Evolutionary conservation across 495 filamentous ascomycete genomes (phyloP).

Genomic region (Durotheca rogersii): DNA sequence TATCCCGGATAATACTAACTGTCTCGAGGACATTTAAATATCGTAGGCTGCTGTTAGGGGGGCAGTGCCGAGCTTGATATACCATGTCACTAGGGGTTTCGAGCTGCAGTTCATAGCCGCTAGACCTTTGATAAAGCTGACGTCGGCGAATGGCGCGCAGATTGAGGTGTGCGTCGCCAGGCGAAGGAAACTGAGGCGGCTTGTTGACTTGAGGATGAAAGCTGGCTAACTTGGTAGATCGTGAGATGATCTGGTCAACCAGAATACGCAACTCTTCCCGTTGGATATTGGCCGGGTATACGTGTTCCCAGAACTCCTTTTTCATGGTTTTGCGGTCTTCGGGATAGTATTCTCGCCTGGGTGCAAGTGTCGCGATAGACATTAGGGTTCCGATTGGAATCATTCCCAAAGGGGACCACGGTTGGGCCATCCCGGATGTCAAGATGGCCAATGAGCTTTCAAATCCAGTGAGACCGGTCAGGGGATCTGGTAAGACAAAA

Average conservation of each 20-base stretch:
- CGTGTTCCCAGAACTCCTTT: constrained; percentile 45
- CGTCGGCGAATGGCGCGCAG: constrained; percentile 41
- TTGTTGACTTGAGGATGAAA: constrained; percentile 30
- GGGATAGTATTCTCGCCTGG: constrained; percentile 58
- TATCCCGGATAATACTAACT: constrained; percentile 30
- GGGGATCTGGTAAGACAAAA: constrained; percentile 54
- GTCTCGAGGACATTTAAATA: constrained; percentile 35
- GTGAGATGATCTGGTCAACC: constrained; percentile 43
- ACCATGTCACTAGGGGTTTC: background rate
- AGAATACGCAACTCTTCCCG: constrained; percentile 47
- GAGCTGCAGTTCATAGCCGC: constrained; percentile 2
- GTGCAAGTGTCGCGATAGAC: constrained; percentile 52
- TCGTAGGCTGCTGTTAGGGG: constrained; percentile 12
- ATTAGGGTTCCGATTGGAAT: background rate
- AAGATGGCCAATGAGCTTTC: constrained; percentile 57
- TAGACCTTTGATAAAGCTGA: constrained; percentile 39
- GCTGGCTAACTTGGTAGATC: constrained; percentile 37
- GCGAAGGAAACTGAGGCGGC: background rate
- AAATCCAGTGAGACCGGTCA: constrained; percentile 59
- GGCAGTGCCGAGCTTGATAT: constrained; percentile 29
- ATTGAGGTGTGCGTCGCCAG: constrained; percentile 29
- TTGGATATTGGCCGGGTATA: constrained; percentile 52
- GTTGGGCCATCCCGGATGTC: constrained; percentile 48
- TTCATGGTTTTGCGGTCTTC: constrained; percentile 50
- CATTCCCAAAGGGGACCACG: constrained; percentile 38